Evolutionary conservation across 1,139 yeast genomes (phyloP), one percentile per base, ranked within the genome.

Genomic region (Suhomyces chickasaworum): DNA sequence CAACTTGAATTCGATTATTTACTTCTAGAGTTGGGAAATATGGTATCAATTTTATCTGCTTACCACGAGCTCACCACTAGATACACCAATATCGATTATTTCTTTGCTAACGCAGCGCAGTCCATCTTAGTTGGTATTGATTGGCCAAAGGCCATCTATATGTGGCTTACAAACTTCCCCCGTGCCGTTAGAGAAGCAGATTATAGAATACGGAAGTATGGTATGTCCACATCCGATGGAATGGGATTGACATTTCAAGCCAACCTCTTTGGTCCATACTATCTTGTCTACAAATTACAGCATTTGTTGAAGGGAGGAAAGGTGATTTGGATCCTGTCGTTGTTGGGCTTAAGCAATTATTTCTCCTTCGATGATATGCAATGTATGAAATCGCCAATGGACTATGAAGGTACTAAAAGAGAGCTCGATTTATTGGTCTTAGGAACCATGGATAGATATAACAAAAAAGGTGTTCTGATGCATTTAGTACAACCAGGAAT

Each of bases 401-500:
- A 96, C 7, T 95, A 93, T 61, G 99, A 91, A 64, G 96, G 97
- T 4, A 89, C 98, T 1, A 95, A 95, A 63, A 74, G 97, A 58
- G 72, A 87, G 52, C 84, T 93, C 33, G 99, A 95, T 63, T 75
- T 91, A 49, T 66, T 90, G 42, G 98, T 93, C 65, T 65, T 78
- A 41, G 91, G 89, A 4, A 80, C 89, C 1, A 86, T 79, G 61
- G 63, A 78, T 49, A 57, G 68, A 17, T 66, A 88, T 56, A 59
- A 65, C 34, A 56, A 67, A 25, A 56, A 75, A 12, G 85, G 83
- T 1, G 80, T 93, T 42, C 71, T 71, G 37, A 91, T 87, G 59
- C 89, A 86, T 66, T 71, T 93, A 38, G 83, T 88, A 7, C 97
- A 93, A 53, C 99, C 99, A 0, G 99, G 99, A 13, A 89, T 95